A percentile compares a stretch with the other conserved stretches of the same genome.
Conservation (phyloP, 306 rosid species). For the Argentina anserina region DNA sequence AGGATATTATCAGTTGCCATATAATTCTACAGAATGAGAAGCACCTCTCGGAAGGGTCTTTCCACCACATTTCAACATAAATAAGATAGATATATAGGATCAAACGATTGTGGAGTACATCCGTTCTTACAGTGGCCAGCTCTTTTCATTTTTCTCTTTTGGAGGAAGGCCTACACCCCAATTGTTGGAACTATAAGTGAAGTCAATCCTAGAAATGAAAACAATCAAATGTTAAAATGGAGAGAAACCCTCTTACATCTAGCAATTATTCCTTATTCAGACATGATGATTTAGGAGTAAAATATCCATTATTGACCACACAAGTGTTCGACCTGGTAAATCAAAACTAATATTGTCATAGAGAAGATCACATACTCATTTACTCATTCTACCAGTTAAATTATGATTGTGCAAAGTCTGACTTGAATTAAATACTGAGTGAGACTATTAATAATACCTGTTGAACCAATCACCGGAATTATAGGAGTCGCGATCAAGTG, state of each 20-base stretch:
- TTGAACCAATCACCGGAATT: constrained; percentile 98
- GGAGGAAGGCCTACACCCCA: constrained; percentile 99
- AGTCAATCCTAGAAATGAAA: constrained; percentile 66
- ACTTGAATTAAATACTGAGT: constrained; percentile 3
- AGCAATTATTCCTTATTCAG: background rate
- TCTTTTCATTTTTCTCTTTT: constrained; percentile 68
- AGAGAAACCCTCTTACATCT: background rate
- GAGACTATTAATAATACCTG: constrained; percentile 44
- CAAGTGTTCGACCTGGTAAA: background rate
- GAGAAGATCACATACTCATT: background rate
- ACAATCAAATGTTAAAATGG: constrained; percentile 16
- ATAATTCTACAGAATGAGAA: background rate
- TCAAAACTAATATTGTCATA: background rate
- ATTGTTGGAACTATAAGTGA: constrained; percentile 70
- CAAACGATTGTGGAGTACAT: constrained; percentile 9
- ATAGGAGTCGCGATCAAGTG: constrained; percentile 95
- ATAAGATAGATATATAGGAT: background rate
- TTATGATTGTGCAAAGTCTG: constrained; percentile 7
- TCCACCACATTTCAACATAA: constrained; percentile 13
- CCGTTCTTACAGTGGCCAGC: constrained; percentile 79
- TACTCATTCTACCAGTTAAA: background rate
- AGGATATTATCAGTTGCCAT: constrained; percentile 17
- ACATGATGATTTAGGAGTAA: background rate
- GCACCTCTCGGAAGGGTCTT: constrained; percentile 13
- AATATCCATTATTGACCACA: background rate